Evolutionary conservation across 2,329 filamentous ascomycete species (phyloP), one percentile per base, ranked within the genome.

Genomic region (Arthrobotrys conoides): DNA sequence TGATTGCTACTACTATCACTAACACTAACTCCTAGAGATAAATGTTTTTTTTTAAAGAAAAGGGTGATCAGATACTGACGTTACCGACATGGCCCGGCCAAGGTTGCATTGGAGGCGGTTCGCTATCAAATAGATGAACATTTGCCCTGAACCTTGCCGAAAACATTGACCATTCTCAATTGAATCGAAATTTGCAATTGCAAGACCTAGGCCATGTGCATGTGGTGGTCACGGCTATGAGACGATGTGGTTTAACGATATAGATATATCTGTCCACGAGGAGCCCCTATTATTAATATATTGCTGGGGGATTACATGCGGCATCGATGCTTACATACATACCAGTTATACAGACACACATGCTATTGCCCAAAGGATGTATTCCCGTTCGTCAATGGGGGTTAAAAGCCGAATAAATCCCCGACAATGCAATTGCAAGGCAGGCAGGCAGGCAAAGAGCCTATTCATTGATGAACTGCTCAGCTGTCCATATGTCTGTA

Each of bases 91-190:
- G 20, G 48, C 22, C 20, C 20, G 48, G 22, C 48, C 48, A 51
- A 51, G 48, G 20, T 51, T 51, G 20, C 20, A 24, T 30, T 55
- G 51, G 27, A 55, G 20, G 24, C 24, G 49, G 49, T 24, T 51
- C n/a, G 16, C 8, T 55, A 55, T 33, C 24, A 38, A 38, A 59
- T 9, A 12, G 12, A 41, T 2, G 30, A 8, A 38, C n/a, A 38
- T 51, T 20, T 36, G 53, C 53, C 53, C 53, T 59, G 53, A 59
- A 59, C 53, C 53, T 59, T 59, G 53, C 53, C 53, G n/a, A 59
- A 59, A 59, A 30, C 30, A 30, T 59, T 30, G 1, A 59, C 16
- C 5, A 8, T 41, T 16, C 38, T 41, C 38, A 12, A 14, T 30
- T 30, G 27, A 30, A 30, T 16, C 16, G 38, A 9, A 41, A 12